Evolutionary conservation across 2,329 filamentous ascomycete species (phyloP).

Genomic region (Exophiala lecanii-corni): DNA sequence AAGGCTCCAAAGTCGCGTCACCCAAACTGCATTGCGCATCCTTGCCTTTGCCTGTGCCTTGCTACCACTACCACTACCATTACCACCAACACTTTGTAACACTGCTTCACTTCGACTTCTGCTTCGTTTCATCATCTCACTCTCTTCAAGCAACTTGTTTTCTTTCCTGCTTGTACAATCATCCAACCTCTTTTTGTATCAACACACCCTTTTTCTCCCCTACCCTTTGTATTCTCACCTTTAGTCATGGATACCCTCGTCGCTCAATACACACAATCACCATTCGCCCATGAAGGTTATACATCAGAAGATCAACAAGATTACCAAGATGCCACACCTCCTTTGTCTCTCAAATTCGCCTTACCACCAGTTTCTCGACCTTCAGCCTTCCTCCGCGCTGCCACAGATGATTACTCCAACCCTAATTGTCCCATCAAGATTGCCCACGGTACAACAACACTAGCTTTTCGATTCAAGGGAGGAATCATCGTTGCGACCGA

Average conservation of each 20-base stretch:
- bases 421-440: constrained; percentile 98
- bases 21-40: too few relatives aligned
- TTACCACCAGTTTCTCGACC: constrained; percentile 83
- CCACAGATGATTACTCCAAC: constrained; percentile 96
- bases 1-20: too few relatives aligned
- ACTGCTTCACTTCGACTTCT: too few relatives aligned
- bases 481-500: constrained; percentile 98
- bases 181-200: constrained; percentile 2
- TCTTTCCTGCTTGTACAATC: neutral
- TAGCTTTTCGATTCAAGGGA: constrained; percentile 96
- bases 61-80: too few relatives aligned
- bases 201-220: constrained; percentile 2
- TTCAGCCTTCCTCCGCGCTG: constrained; percentile 89
- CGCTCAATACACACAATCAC: constrained; percentile 79
- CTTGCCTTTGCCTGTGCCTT: too few relatives aligned
- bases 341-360: constrained; percentile 86
- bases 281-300: constrained; percentile 68
- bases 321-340: constrained; percentile 64
- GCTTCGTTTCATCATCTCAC: neutral
- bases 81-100: too few relatives aligned
- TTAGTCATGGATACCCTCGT: constrained; percentile 83
- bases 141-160: constrained; percentile 1
- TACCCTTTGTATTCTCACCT: constrained; percentile 1
- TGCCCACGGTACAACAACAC: constrained; percentile 95
- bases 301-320: constrained; percentile 70